Base-by-base conservation (phyloP, 495 filamentous ascomycete genomes). In the Penicillium longicatenatum region DNA sequence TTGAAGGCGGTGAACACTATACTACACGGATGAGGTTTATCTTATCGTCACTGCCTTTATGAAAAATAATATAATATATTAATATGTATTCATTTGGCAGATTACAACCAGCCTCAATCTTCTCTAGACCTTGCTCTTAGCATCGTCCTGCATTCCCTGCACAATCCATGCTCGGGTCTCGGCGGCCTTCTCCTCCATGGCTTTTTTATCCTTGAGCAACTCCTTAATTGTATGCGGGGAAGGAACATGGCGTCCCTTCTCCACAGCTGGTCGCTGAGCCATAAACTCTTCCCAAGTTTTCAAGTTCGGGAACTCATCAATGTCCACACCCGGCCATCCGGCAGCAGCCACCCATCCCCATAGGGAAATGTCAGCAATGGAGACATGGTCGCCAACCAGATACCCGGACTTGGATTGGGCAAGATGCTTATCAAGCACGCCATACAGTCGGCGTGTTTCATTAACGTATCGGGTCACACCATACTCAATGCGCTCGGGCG, bases 401-500 rank as follows among this genome's bases (percentile, higher is more conserved):
- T 87, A 97, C 4, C 84, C 87, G 9, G 83, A 86, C 31, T 70
- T 78, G 8, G 83, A 85, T 53, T 77, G 76, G 17, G 78, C 71
- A 16, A 97, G 84, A 53, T 91, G 90, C 48, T 74, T 79, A 57
- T 97, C 86, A 48, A 97, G 78, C 16, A 93, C 87, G 35, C 84
- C 70, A 73, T 95, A 97, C 17, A 97, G 80, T 0, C 93, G 85
- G 7, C 85, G 79, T 1, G 89, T 89, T 75, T 97, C 93, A 61
- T 87, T 89, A 59, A 80, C 77, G 74, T 96, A 97, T 21, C 93
- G 86, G 57, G 87, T 84, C 57, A 95, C 84, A 52, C 88, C 91
- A 72, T 97, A 97, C 60, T 88, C 77, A 65, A 96, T 92, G 69
- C 83, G 88, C 70, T 94, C 90, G 4, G 93, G 90, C 8, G 92